A percentile compares a stretch with the other conserved stretches of the same genome.
phyloP scores from a whole-genome alignment of 2,329 filamentous ascomycete genomes.

The Fusarium nygamai region DNA sequence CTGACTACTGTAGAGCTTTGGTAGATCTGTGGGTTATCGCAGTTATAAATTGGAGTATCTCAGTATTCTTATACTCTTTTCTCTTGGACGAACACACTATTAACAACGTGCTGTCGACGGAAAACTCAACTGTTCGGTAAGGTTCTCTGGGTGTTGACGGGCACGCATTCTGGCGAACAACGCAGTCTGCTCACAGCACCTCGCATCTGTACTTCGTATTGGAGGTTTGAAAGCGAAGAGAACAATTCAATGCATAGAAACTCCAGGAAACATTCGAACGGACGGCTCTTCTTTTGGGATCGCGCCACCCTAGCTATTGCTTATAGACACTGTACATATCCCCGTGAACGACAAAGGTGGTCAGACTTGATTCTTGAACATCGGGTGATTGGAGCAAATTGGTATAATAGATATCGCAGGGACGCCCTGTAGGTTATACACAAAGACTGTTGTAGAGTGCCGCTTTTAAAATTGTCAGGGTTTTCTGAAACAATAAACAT shows the following conservation, averaged over 20 bases:
- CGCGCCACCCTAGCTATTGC: neutral
- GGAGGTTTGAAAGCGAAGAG: neutral
- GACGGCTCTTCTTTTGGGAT: neutral
- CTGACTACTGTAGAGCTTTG: neutral
- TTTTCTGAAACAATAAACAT: neutral
- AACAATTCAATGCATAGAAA: neutral
- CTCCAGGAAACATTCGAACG: no score
- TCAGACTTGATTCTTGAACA: neutral
- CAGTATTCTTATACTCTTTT: neutral
- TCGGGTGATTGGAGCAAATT: neutral
- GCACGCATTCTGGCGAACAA: neutral
- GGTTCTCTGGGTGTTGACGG: neutral
- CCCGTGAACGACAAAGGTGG: neutral
- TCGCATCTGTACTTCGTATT: neutral
- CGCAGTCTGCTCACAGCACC: neutral
- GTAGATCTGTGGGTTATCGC: neutral
- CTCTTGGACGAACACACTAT: neutral
- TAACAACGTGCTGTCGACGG: neutral
- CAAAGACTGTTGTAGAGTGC: neutral
- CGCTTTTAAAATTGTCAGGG: neutral
- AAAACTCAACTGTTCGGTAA: neutral
- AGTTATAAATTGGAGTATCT: neutral
- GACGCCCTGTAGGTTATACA: neutral
- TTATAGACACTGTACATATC: neutral
- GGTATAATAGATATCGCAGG: neutral